A percentile compares a stretch with the other conserved stretches of the same genome.
Evolutionary conservation across 2,329 filamentous ascomycete genomes (phyloP).

Genomic region (Sodiomyces alkalinus): DNA sequence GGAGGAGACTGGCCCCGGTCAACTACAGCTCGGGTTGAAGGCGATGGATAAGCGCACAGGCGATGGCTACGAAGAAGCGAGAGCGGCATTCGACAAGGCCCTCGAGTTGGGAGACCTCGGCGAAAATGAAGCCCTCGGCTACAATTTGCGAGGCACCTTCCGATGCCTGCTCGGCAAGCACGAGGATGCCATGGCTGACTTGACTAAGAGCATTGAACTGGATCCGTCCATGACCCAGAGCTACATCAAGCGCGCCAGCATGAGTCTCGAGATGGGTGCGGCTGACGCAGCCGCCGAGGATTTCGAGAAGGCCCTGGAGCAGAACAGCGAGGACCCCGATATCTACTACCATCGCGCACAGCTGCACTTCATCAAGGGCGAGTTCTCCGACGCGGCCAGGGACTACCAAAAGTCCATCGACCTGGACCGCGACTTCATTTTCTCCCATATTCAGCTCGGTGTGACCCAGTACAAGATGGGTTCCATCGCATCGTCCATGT

Average conservation of each 20-base stretch:
- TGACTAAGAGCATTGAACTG: constrained; percentile 86
- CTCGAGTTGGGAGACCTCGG: constrained; percentile 67
- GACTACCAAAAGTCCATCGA: constrained; percentile 99
- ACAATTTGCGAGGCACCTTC: constrained; percentile 96
- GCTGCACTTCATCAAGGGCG: constrained; percentile 91
- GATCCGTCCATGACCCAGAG: constrained; percentile 82
- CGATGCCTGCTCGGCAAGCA: constrained; percentile 84
- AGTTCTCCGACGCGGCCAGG: constrained; percentile 86
- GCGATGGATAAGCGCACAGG: constrained; percentile 75
- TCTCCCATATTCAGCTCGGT: constrained; percentile 97
- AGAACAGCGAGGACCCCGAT: constrained; percentile 82
- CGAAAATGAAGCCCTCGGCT: constrained; percentile 75
- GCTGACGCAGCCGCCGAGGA: constrained; percentile 77
- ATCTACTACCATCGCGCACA: constrained; percentile 99
- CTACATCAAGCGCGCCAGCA: constrained; percentile 97
- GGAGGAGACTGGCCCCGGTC: constrained; percentile 66
- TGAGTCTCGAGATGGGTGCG: constrained; percentile 86
- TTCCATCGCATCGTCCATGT: constrained; percentile 93
- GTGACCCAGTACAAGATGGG: constrained; percentile 99
- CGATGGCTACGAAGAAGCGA: constrained; percentile 82
- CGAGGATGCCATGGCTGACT: constrained; percentile 63
- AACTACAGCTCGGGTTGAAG: constrained; percentile 69
- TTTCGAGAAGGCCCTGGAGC: constrained; percentile 70
- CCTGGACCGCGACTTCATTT: constrained; percentile 90
- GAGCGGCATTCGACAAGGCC: constrained; percentile 73